phyloP scores from a whole-genome alignment of 768 basidiomycete species.

The Trametes maxima region DNA sequence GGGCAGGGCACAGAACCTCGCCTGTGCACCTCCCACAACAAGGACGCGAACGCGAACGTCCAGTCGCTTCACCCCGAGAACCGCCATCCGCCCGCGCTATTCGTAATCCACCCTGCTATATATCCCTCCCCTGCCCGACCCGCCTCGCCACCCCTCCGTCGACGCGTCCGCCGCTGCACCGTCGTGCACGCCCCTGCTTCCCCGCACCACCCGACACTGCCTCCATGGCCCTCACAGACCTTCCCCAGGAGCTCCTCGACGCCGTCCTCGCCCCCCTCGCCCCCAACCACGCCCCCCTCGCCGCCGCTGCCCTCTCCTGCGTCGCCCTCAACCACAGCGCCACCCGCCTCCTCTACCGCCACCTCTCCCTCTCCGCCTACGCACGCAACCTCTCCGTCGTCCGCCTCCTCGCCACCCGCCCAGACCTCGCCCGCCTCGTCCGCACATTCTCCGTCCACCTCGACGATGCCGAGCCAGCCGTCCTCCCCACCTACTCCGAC shows the following conservation, averaged over 20 bases:
- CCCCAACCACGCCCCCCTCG: conserved; percentile 39
- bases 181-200: conserved; percentile 5
- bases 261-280: conserved; percentile 44
- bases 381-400: conserved; percentile 52
- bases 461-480: conserved; percentile 38
- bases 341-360: conserved; percentile 64
- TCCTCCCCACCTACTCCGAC: conserved; percentile 46
- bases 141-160: conserved; percentile 1
- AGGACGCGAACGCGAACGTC: too few species aligned
- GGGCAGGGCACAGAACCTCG: conserved; percentile 3
- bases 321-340: conserved; percentile 50
- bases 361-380: conserved; percentile 48
- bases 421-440: conserved; percentile 62
- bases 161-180: conserved; percentile 6
- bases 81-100: background rate
- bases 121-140: background rate
- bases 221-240: conserved; percentile 47
- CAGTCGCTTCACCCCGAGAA: conserved; percentile 12
- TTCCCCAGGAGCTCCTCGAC: conserved; percentile 69
- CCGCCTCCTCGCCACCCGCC: conserved; percentile 55
- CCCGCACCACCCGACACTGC: conserved; percentile 9
- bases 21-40: background rate
- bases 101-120: conserved; percentile 1
- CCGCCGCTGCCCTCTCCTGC: conserved; percentile 48
- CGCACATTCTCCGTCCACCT: conserved; percentile 61